Evolutionary conservation across 352 stramenopile genomes (phyloP), one percentile per base, ranked within the genome.

Genomic region (Pythium pectinolyticum): DNA sequence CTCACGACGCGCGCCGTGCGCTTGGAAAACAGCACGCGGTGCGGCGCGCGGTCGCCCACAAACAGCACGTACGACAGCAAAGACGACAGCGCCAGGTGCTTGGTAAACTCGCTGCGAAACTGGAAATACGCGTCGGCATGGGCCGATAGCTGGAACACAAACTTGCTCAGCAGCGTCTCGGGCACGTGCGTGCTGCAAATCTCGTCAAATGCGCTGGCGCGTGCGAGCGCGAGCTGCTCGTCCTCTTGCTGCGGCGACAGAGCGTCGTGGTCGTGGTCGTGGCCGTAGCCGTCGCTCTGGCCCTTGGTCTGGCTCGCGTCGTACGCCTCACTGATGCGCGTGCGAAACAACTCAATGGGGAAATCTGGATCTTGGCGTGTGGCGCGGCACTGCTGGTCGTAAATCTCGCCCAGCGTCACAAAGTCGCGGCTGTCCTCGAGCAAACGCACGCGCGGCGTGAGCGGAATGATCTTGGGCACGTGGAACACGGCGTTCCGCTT

Each of bases 401-500:
- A 96, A 25, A 96, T 85, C 74, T 96, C 88, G 31, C 85, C 86
- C 4, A 96, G 75, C 25, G 87, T 94, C 27, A 95, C 79, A 60
- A 92, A 90, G 60, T 94, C 80, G 11, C 82, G 71, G 41, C 89
- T 83, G 66, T 97, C 91, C 41, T 96, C 86, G 15, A 96, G 71
- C 47, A 97, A 63, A 9, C 89, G 80, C 15, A 98, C 87, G 3
- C 93, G 86, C 24, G 91, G 90, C 27, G 93, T 97, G 30, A 98
- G 86, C 25, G 92, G 93, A 17, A 98, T 92, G 43, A 97, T 89
- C 62, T 97, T 94, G 5, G 92, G 90, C 2, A 97, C 76, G 50
- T 95, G 84, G 53, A 97, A 95, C n/a, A 89, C 75, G 5, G 93
- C 80, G 65, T 97, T 92, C 40, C 89, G 84, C 31, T 91, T 87